Conservation (phyloP, 1,284 basidiomycete species). For the Erythrobasidium hasegawianum region DNA sequence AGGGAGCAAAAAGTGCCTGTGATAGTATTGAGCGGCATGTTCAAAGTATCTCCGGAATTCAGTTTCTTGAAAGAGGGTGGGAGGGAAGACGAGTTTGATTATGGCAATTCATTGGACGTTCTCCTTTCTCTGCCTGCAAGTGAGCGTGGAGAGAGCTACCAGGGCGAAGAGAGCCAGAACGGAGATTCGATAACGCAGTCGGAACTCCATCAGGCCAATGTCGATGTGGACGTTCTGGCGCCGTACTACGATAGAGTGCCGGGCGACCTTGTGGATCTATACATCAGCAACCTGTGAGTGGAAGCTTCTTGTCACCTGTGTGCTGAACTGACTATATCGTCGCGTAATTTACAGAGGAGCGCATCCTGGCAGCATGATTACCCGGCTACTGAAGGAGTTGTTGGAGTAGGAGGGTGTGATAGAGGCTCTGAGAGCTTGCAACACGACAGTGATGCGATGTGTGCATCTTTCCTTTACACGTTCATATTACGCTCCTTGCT, state of each 20-base stretch:
- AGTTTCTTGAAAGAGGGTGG: constrained; percentile 71
- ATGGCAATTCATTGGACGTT: constrained; percentile 76
- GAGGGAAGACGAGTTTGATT: constrained; percentile 58
- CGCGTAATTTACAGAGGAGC: constrained; percentile 40
- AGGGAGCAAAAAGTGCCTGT: constrained; percentile 87
- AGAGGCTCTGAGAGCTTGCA: no score
- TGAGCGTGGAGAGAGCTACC: constrained; percentile 23
- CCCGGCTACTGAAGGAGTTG: constrained; percentile 47
- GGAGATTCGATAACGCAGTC: constrained; percentile 35
- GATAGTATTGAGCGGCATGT: constrained; percentile 89
- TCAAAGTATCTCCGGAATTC: constrained; percentile 93
- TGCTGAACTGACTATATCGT: neutral
- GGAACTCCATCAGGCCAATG: constrained; percentile 56
- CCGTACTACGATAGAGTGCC: constrained; percentile 92
- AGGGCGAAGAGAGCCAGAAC: constrained; percentile 55
- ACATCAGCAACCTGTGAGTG: constrained; percentile 81
- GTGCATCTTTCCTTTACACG: no score
- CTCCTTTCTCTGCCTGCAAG: constrained; percentile 57
- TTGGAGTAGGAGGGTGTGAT: constrained; percentile 14
- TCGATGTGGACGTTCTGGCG: constrained; percentile 81
- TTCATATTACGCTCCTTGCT: no score
- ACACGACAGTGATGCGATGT: no score
- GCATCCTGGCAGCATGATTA: constrained; percentile 49
- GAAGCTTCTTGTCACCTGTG: constrained; percentile 54
- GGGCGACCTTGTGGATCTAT: constrained; percentile 86